phyloP scores from a whole-genome alignment of 1,284 basidiomycete species.

The Gomphus bonarii region DNA sequence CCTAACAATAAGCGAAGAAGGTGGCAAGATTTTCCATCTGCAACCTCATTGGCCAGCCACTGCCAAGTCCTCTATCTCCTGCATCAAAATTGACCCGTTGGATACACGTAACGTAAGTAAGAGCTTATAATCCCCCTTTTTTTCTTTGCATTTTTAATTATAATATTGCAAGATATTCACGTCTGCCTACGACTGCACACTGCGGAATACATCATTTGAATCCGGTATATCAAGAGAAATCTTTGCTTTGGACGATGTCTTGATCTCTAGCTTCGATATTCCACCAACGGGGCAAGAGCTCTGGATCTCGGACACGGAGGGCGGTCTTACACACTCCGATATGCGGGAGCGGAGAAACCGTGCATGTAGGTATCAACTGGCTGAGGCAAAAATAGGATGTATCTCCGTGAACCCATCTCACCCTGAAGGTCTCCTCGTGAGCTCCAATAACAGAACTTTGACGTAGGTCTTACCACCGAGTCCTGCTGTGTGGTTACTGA shows the following conservation, averaged over 20 bases:
- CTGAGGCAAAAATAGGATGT: slow-evolving; percentile 59
- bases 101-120: slow-evolving; percentile 55
- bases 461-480: slow-evolving; percentile 33
- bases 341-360: slow-evolving; percentile 49
- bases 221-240: slow-evolving; percentile 60
- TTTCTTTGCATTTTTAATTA: not conserved
- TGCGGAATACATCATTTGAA: slow-evolving; percentile 55
- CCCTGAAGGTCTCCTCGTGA: slow-evolving; percentile 57
- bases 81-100: slow-evolving; percentile 60
- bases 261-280: slow-evolving; percentile 60
- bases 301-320: slow-evolving; percentile 66
- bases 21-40: slow-evolving; percentile 69
- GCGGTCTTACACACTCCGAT: slow-evolving; percentile 64
- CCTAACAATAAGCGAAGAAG: slow-evolving; percentile 35
- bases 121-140: not conserved
- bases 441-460: slow-evolving; percentile 58
- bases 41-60: slow-evolving; percentile 76
- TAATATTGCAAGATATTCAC: slow-evolving; percentile 49
- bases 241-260: slow-evolving; percentile 43
- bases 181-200: slow-evolving; percentile 66
- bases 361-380: slow-evolving; percentile 47
- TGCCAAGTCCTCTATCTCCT: slow-evolving; percentile 65
- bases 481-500: not conserved
- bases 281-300: slow-evolving; percentile 57
- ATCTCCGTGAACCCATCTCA: slow-evolving; percentile 64